These are phyloP conservation scores for Alternaria arbusti DNA, from an alignment of 2,329 filamentous ascomycete species.

Conservation along the genomic window DNA sequence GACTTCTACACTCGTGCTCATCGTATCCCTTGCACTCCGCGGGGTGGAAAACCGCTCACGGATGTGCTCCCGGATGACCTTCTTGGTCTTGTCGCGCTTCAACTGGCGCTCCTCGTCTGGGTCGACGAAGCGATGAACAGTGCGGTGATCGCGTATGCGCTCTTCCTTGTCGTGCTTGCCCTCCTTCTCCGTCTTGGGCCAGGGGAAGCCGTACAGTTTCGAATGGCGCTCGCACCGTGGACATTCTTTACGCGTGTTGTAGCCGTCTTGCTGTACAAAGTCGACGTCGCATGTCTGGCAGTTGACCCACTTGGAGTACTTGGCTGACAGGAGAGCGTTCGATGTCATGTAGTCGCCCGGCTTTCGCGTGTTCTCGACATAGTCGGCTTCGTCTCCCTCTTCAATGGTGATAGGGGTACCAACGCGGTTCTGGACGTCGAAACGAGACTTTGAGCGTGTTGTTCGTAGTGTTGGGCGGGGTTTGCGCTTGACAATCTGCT, in stretches of 20 bases:
- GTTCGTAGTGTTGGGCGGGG: constrained; percentile 33
- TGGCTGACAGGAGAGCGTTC: constrained; percentile 74
- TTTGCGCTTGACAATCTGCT: constrained; percentile 47
- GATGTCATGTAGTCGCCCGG: constrained; percentile 77
- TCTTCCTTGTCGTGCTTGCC: constrained; percentile 74
- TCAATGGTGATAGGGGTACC: constrained; percentile 38
- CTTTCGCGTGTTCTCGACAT: constrained; percentile 39
- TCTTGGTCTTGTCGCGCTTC: constrained; percentile 39
- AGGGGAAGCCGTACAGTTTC: constrained; percentile 91
- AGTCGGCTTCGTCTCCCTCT: constrained; percentile 26
- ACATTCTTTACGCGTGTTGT: constrained; percentile 81
- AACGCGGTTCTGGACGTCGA: constrained; percentile 31
- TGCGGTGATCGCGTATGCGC: constrained; percentile 81
- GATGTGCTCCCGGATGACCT: constrained; percentile 30
- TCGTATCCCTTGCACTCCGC: constrained; percentile 30
- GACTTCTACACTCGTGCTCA: constrained; percentile 32
- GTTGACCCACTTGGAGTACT: constrained; percentile 82
- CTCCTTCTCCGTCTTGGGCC: constrained; percentile 91
- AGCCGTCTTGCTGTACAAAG: constrained; percentile 89
- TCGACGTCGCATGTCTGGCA: constrained; percentile 82
- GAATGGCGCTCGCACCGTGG: constrained; percentile 94
- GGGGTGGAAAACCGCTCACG: constrained; percentile 38
- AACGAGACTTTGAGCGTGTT: constrained; percentile 46
- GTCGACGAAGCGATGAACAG: constrained; percentile 81
- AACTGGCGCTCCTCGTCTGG: constrained; percentile 65